These are phyloP conservation scores for Chytridium lagenaria DNA, from an alignment of 371 early-diverging fungal species.

Conservation along the genomic window DNA sequence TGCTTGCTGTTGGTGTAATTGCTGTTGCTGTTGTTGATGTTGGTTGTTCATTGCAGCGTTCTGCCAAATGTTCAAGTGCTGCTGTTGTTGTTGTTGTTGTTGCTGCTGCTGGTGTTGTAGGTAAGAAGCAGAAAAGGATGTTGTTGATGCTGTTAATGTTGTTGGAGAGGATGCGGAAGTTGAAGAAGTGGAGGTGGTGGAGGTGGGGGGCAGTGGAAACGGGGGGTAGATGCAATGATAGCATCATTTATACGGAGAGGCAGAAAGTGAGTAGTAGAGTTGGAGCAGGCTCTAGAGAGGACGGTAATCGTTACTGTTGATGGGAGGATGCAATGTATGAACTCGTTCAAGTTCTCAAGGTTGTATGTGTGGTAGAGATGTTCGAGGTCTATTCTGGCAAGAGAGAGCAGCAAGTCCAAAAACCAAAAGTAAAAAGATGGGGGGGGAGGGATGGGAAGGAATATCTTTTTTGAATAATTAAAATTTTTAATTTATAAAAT, in stretches of 20 bases:
- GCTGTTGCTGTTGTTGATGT: conserved; percentile 4
- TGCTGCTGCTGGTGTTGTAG: not conserved
- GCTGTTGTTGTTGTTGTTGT: too few relatives aligned
- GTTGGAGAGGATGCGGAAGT: not conserved
- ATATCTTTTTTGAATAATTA: too few relatives aligned
- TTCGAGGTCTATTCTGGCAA: not conserved
- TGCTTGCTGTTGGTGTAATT: conserved; percentile 4
- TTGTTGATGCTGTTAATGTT: too few relatives aligned
- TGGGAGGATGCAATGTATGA: too few relatives aligned
- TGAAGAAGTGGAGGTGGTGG: not conserved
- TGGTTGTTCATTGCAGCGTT: too few relatives aligned
- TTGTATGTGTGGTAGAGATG: too few relatives aligned
- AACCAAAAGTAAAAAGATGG: not conserved
- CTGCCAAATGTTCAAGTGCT: too few relatives aligned
- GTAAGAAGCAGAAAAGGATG: too few relatives aligned
- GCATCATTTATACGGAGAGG: not conserved
- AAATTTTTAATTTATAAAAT: too few relatives aligned
- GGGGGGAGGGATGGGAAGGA: too few relatives aligned
- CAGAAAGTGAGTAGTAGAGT: not conserved
- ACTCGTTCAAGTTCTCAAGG: too few relatives aligned
- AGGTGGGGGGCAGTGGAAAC: not conserved
- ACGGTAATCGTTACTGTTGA: not conserved
- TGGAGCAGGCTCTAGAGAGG: not conserved
- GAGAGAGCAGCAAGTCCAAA: not conserved
- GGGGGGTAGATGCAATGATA: not conserved